A percentile compares a stretch with the other conserved stretches of the same genome.
Evolutionary conservation across 768 basidiomycete genomes (phyloP).

Genomic region (Boletus pseudo-olivaceus): DNA sequence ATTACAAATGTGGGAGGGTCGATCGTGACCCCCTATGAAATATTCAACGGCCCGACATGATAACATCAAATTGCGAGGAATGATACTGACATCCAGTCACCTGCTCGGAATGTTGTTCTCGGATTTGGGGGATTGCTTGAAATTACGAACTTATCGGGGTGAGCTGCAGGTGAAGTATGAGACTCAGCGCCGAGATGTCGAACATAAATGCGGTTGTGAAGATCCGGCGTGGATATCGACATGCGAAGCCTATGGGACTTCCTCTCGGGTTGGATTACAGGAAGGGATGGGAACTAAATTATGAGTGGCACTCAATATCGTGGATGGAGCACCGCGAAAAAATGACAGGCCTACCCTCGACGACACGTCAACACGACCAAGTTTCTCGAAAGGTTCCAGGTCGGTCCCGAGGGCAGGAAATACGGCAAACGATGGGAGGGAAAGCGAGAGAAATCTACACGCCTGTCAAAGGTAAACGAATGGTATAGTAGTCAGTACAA

Average conservation of each 20-base stretch:
- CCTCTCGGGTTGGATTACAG: conserved; percentile 20
- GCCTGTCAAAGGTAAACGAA: conserved; percentile 40
- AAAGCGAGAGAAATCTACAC: conserved; percentile 49
- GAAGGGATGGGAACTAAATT: conserved; percentile 23
- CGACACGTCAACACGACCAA: conserved; percentile 42
- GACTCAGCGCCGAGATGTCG: conserved; percentile 1
- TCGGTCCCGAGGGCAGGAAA: conserved; percentile 60
- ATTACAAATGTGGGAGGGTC: conserved; percentile 7
- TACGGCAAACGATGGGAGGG: conserved; percentile 43
- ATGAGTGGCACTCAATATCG: not conserved
- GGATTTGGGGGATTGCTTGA: conserved; percentile 73
- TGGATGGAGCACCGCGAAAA: not conserved
- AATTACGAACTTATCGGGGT: conserved; percentile 46
- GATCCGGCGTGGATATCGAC: conserved; percentile 33
- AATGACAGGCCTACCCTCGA: conserved; percentile 19
- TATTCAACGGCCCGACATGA: conserved; percentile 4
- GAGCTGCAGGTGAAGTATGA: not conserved
- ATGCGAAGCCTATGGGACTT: conserved; percentile 28
- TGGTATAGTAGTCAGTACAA: conserved; percentile 10
- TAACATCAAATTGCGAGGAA: conserved; percentile 19
- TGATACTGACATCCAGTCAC: conserved; percentile 72
- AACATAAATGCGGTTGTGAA: conserved; percentile 22
- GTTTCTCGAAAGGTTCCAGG: conserved; percentile 57
- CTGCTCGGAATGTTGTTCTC: conserved; percentile 59
- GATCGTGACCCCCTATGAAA: conserved; percentile 17